Conservation (phyloP, 73 alveolate species). For the Paramecium pentaurelia region DNA sequence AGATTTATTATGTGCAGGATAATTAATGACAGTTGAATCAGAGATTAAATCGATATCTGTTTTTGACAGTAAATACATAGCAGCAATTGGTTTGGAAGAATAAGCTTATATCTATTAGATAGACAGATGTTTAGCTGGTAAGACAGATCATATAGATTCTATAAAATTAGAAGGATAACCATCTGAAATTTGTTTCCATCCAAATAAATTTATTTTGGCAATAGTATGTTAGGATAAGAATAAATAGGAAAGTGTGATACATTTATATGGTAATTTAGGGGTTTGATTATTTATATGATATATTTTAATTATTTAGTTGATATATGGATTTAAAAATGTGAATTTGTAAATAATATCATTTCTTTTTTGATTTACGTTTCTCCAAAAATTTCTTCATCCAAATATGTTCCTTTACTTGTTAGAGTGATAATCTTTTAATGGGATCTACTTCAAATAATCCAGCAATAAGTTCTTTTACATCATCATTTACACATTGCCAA, state of each 20-base stretch:
- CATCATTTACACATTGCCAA: constrained; percentile 38
- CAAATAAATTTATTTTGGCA: background rate
- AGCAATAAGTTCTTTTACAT: constrained; percentile 35
- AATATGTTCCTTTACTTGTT: background rate
- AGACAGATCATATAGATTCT: background rate
- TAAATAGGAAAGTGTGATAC: constrained; percentile 40
- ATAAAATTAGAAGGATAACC: constrained; percentile 36
- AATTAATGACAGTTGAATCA: background rate
- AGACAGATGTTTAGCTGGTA: background rate
- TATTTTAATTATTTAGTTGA: background rate
- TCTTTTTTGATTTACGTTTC: background rate
- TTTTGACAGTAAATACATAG: constrained; percentile 5
- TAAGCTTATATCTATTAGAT: background rate
- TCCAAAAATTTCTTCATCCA: background rate
- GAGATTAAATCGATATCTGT: background rate
- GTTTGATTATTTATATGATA: background rate
- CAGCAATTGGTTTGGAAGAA: constrained; percentile 34
- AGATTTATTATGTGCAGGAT: background rate
- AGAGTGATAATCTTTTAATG: background rate
- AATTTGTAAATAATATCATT: background rate
- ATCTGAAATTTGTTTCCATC: constrained; percentile 1
- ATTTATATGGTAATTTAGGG: constrained; percentile 39
- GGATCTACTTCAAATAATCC: background rate
- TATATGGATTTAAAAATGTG: background rate
- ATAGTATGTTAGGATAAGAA: constrained; percentile 23